A percentile compares a stretch with the other conserved stretches of the same genome.
Evolutionary conservation across 2,329 filamentous ascomycete genomes (phyloP).

Genomic region (Diaporthe vexans): DNA sequence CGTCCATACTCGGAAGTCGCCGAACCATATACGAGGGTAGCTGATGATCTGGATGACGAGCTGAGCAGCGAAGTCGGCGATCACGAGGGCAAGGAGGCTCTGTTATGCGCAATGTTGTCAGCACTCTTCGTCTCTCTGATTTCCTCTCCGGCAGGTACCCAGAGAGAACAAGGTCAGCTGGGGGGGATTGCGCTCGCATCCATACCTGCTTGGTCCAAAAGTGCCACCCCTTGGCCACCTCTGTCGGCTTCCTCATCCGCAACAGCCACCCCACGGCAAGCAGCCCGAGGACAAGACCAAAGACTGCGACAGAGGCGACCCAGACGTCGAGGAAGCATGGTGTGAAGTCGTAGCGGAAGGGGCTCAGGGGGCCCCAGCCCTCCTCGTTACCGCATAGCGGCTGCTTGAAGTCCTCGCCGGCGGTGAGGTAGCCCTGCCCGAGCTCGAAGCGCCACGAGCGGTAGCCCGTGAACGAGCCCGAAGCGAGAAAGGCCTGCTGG

Average conservation of each 20-base stretch:
- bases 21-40: constrained; percentile 78
- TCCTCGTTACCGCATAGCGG: constrained; percentile 89
- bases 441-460: constrained; percentile 62
- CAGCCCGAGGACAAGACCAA: constrained; percentile 83
- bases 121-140: background rate
- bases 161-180: no score
- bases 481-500: constrained; percentile 54
- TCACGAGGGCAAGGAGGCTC: constrained; percentile 75
- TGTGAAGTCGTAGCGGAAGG: constrained; percentile 91
- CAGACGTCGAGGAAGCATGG: constrained; percentile 97
- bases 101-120: constrained; percentile 46
- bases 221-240: constrained; percentile 86
- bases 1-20: constrained; percentile 90
- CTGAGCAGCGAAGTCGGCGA: constrained; percentile 78
- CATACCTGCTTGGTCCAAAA: constrained; percentile 92
- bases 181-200: background rate
- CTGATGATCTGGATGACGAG: constrained; percentile 81
- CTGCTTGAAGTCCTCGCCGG: constrained; percentile 67
- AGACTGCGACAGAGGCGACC: constrained; percentile 82
- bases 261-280: constrained; percentile 86
- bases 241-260: constrained; percentile 74
- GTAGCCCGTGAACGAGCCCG: constrained; percentile 74
- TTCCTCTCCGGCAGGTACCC: background rate
- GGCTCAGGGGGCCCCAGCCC: constrained; percentile 95
- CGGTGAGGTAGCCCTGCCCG: constrained; percentile 72